Conservation (phyloP, 805 yeast genomes). For the Yamadazyma endophytica region DNA sequence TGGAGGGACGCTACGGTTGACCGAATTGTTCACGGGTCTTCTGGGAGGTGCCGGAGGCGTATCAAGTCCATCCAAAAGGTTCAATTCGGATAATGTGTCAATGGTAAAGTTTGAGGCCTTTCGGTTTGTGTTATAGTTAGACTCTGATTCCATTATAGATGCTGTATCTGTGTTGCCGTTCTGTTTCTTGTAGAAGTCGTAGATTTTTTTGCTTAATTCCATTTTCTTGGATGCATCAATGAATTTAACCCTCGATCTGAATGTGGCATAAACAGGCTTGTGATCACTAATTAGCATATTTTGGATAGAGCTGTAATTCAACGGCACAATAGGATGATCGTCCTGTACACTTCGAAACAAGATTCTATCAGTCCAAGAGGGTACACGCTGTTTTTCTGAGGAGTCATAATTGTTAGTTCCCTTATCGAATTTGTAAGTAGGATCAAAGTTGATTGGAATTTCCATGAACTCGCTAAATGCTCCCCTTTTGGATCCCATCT, state of each 20-base stretch:
- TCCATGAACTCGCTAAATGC: slow-evolving; percentile 78
- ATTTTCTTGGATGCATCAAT: slow-evolving; percentile 45
- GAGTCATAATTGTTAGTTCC: slow-evolving; percentile 79
- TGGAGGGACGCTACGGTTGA: slow-evolving; percentile 15
- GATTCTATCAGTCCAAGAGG: slow-evolving; percentile 95
- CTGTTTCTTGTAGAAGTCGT: slow-evolving; percentile 25
- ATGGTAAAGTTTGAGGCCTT: slow-evolving; percentile 15
- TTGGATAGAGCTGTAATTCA: slow-evolving; percentile 65
- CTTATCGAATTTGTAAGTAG: slow-evolving; percentile 90
- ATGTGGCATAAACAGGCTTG: slow-evolving; percentile 86
- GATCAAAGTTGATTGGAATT: slow-evolving; percentile 69
- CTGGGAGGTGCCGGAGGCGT: slow-evolving; percentile 17
- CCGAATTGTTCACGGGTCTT: slow-evolving; percentile 5
- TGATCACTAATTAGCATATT: slow-evolving; percentile 74
- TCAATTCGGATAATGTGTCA: slow-evolving; percentile 31
- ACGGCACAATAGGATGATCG: slow-evolving; percentile 42
- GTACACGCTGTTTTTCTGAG: slow-evolving; percentile 87
- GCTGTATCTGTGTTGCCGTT: slow-evolving; percentile 16
- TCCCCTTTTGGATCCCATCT: slow-evolving; percentile 59
- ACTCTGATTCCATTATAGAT: slow-evolving; percentile 7
- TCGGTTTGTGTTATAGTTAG: slow-evolving; percentile 4
- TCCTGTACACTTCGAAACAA: slow-evolving; percentile 50
- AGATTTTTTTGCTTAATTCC: slow-evolving; percentile 22
- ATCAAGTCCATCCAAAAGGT: slow-evolving; percentile 27
- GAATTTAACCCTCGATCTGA: slow-evolving; percentile 59